phyloP scores from a whole-genome alignment of 1,284 basidiomycete species.

The Rhodofomes roseus region DNA sequence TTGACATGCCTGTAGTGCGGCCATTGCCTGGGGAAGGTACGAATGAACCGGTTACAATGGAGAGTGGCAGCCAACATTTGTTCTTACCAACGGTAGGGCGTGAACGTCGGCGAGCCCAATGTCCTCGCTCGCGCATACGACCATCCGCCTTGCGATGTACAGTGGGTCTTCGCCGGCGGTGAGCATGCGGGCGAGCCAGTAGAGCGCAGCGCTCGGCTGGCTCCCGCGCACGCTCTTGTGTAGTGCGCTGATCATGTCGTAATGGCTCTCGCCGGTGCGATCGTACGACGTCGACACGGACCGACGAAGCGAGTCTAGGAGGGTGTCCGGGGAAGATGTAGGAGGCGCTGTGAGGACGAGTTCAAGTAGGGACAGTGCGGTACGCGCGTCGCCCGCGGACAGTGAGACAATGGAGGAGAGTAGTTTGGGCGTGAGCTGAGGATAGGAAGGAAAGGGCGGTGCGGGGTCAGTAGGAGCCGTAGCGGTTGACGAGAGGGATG shows the following conservation, averaged over 20 bases:
- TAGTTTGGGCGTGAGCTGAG: slow-evolving; percentile 47
- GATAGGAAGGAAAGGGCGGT: slow-evolving; percentile 29
- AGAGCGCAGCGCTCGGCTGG: slow-evolving; percentile 79
- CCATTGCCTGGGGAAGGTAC: slow-evolving; percentile 52
- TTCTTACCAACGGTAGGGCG: slow-evolving; percentile 65
- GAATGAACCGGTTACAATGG: neutral
- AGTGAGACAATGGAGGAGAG: slow-evolving; percentile 52
- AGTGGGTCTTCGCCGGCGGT: slow-evolving; percentile 86
- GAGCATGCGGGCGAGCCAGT: slow-evolving; percentile 87
- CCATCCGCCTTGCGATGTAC: slow-evolving; percentile 78
- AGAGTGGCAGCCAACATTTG: neutral
- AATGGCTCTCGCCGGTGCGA: slow-evolving; percentile 71
- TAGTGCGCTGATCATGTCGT: slow-evolving; percentile 86
- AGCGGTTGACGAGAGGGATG: slow-evolving; percentile 10
- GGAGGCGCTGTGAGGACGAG: slow-evolving; percentile 46
- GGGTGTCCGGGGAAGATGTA: slow-evolving; percentile 36
- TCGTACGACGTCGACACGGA: slow-evolving; percentile 68
- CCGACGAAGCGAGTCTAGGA: slow-evolving; percentile 47
- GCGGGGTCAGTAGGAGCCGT: slow-evolving; percentile 1
- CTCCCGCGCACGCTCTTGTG: slow-evolving; percentile 86
- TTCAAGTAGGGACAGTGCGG: slow-evolving; percentile 65
- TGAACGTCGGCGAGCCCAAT: slow-evolving; percentile 76
- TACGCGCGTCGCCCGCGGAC: slow-evolving; percentile 67
- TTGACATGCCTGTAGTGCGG: slow-evolving; percentile 79
- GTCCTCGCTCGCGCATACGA: slow-evolving; percentile 86